Conservation (phyloP, 768 basidiomycete genomes). For the Collybia nuda region DNA sequence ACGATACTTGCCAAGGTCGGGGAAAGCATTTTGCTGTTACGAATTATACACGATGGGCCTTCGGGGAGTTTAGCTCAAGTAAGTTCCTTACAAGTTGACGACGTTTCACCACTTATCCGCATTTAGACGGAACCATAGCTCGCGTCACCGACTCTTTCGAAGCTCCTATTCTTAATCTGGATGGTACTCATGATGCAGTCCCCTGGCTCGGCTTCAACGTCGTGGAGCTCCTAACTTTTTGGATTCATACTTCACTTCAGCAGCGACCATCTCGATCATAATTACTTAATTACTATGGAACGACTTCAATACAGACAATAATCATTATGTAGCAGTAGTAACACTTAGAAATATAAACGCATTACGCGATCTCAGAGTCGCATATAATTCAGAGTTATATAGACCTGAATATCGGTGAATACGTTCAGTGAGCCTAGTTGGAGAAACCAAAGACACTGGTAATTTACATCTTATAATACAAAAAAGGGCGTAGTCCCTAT, state of each 20-base stretch:
- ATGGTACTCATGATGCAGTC: constrained; percentile 8
- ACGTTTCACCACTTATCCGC: not conserved
- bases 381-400: no score
- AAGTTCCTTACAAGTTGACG: not conserved
- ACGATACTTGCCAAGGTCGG: constrained; percentile 18
- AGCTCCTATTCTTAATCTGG: constrained; percentile 11
- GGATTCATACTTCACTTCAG: constrained; percentile 8
- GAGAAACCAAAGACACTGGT: no score
- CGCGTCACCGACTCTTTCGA: constrained; percentile 15
- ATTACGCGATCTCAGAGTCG: no score
- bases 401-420: no score
- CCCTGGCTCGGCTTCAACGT: constrained; percentile 10
- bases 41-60: constrained; percentile 24
- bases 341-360: no score
- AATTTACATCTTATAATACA: no score
- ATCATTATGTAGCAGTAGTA: no score
- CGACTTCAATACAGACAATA: no score
- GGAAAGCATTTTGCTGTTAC: constrained; percentile 22
- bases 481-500: no score
- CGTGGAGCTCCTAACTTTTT: constrained; percentile 19
- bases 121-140: constrained; percentile 8
- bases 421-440: no score
- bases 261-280: no score
- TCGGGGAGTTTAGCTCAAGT: constrained; percentile 20
- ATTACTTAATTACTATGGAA: no score